Conservation (phyloP, 495 filamentous ascomycete species). For the Trichoderma orchidacearum region DNA sequence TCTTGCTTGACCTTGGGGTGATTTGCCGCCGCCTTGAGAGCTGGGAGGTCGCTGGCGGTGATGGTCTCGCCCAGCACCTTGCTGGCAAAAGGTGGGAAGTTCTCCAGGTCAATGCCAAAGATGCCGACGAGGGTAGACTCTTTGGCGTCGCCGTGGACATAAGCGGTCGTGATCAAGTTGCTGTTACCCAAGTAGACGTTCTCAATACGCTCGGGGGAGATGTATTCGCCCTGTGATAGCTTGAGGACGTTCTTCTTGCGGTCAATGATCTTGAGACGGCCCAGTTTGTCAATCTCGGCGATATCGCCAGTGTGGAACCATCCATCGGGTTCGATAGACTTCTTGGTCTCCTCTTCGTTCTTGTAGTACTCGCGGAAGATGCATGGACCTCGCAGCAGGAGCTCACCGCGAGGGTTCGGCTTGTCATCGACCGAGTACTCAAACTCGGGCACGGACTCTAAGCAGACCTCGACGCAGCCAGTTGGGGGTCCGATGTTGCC, state of each 20-base stretch:
- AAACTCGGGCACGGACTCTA: slow-evolving; percentile 85
- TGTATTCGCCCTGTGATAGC: slow-evolving; percentile 94
- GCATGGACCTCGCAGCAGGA: slow-evolving; percentile 66
- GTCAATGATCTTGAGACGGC: slow-evolving; percentile 87
- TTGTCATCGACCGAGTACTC: slow-evolving; percentile 85
- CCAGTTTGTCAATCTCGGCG: slow-evolving; percentile 63
- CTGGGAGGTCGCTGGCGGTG: slow-evolving; percentile 44
- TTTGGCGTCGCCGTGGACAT: slow-evolving; percentile 81
- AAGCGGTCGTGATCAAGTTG: slow-evolving; percentile 63
- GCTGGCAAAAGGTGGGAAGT: slow-evolving; percentile 65
- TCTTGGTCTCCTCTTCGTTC: slow-evolving; percentile 73
- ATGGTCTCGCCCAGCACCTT: slow-evolving; percentile 60
- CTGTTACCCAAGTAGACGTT: slow-evolving; percentile 78
- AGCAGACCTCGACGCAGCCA: slow-evolving; percentile 57
- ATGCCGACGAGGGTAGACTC: slow-evolving; percentile 76
- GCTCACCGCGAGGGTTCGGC: slow-evolving; percentile 85
- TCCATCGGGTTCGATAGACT: slow-evolving; percentile 72
- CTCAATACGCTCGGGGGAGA: slow-evolving; percentile 93
- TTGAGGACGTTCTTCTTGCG: slow-evolving; percentile 98
- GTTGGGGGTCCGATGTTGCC: slow-evolving; percentile 73
- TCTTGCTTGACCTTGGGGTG: slow-evolving; percentile 59
- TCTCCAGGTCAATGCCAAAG: slow-evolving; percentile 71
- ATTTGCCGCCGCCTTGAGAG: slow-evolving; percentile 48
- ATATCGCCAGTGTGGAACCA: slow-evolving; percentile 98
- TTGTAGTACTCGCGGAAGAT: slow-evolving; percentile 80